Evolutionary conservation across 768 basidiomycete genomes (phyloP).

Genomic region (Termitomyces bulborhizus): DNA sequence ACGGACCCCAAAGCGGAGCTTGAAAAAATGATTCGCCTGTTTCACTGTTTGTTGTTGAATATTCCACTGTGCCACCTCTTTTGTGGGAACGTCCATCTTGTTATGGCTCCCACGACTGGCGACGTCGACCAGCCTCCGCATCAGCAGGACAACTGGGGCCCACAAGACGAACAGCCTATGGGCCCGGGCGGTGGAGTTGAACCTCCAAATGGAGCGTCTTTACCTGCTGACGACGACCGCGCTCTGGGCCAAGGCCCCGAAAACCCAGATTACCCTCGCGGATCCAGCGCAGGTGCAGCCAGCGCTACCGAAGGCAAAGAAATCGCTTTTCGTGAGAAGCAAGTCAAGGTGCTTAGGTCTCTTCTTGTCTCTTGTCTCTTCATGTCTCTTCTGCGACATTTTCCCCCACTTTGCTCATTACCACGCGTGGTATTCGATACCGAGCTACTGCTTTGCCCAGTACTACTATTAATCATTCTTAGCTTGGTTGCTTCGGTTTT

Average conservation of each 20-base stretch:
- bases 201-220: conserved; percentile 37
- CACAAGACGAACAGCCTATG: conserved; percentile 42
- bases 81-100: conserved; percentile 5
- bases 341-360: conserved; percentile 86
- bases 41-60: conserved; percentile 8
- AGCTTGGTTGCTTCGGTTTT: conserved; percentile 19
- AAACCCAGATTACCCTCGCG: conserved; percentile 46
- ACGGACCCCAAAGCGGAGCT: conserved; percentile 16
- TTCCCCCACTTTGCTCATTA: conserved; percentile 22
- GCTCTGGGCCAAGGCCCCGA: conserved; percentile 38
- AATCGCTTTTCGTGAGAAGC: conserved; percentile 64
- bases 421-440: conserved; percentile 24
- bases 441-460: conserved; percentile 29
- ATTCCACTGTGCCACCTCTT: conserved; percentile 4
- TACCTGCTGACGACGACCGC: conserved; percentile 45
- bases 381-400: conserved; percentile 20
- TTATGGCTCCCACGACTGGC: conserved; percentile 15
- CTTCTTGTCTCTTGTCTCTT: conserved; percentile 28
- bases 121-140: conserved; percentile 25
- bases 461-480: conserved; percentile 31
- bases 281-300: conserved; percentile 41
- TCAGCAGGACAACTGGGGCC: conserved; percentile 43
- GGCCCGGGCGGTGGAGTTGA: conserved; percentile 33
- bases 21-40: conserved; percentile 10
- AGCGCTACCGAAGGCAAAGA: conserved; percentile 35